These are phyloP conservation scores for Blastobotrys americana DNA, from an alignment of 805 yeast genomes.

Conservation along the genomic window DNA sequence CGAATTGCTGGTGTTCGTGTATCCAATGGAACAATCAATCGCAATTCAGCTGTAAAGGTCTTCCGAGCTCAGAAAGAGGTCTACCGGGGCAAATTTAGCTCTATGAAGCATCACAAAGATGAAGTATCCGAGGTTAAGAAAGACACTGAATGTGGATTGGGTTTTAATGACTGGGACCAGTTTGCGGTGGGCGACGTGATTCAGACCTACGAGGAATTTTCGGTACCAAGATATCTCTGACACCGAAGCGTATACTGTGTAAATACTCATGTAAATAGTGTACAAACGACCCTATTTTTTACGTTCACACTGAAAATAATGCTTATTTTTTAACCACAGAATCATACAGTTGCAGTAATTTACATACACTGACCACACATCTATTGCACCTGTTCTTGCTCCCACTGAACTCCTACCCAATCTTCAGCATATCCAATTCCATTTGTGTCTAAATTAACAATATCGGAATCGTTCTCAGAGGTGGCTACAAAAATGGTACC, in stretches of 20 bases:
- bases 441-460: slow-evolving; percentile 46
- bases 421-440: slow-evolving; percentile 78
- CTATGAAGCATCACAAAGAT: slow-evolving; percentile 75
- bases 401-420: slow-evolving; percentile 86
- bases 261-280: no score
- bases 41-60: slow-evolving; percentile 53
- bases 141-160: slow-evolving; percentile 86
- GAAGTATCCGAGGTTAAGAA: slow-evolving; percentile 70
- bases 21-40: slow-evolving; percentile 54
- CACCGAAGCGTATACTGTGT: no score
- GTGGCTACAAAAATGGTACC: slow-evolving; percentile 87
- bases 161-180: slow-evolving; percentile 57
- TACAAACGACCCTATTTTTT: no score
- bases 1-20: slow-evolving; percentile 88
- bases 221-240: slow-evolving; percentile 43
- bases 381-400: slow-evolving; percentile 25
- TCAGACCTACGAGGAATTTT: slow-evolving; percentile 62
- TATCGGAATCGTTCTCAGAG: slow-evolving; percentile 48
- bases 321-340: no score
- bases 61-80: slow-evolving; percentile 43
- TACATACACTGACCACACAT: no score
- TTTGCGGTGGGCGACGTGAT: slow-evolving; percentile 71
- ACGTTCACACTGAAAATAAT: no score
- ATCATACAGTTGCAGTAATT: no score
- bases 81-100: slow-evolving; percentile 55